phyloP scores from a whole-genome alignment of 2,329 filamentous ascomycete genomes.

The Cladosporium sphaerospermum region DNA sequence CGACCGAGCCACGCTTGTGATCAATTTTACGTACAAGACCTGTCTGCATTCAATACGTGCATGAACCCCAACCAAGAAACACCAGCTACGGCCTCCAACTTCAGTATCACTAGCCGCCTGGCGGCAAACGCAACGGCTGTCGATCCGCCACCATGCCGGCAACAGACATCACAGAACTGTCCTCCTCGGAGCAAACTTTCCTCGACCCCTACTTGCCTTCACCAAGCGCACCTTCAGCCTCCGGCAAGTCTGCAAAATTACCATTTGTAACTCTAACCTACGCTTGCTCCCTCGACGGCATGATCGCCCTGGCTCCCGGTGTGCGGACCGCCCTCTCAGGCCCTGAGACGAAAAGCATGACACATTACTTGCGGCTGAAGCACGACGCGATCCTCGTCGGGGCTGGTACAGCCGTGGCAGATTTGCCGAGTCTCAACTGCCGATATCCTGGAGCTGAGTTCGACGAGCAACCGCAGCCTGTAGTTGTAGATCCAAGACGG shows the following conservation, averaged over 20 bases:
- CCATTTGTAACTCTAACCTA: slow-evolving; percentile 76
- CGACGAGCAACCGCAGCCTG: slow-evolving; percentile 65
- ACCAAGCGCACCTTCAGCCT: background rate
- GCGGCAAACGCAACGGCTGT: too few species aligned
- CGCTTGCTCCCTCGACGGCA: slow-evolving; percentile 81
- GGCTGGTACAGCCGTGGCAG: slow-evolving; percentile 74
- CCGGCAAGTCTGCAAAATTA: slow-evolving; percentile 17
- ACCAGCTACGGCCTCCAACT: background rate
- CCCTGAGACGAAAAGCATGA: slow-evolving; percentile 80
- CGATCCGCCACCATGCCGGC: slow-evolving; percentile 11
- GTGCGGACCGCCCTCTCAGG: slow-evolving; percentile 80
- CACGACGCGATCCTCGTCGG: slow-evolving; percentile 84
- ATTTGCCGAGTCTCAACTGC: slow-evolving; percentile 81
- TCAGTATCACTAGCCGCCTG: background rate
- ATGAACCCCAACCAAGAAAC: too few species aligned
- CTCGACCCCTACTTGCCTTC: slow-evolving; percentile 45
- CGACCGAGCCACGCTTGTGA: too few species aligned
- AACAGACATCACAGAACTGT: slow-evolving; percentile 21
- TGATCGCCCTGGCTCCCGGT: slow-evolving; percentile 69
- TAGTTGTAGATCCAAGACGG: slow-evolving; percentile 73
- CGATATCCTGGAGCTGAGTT: slow-evolving; percentile 53
- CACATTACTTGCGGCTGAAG: slow-evolving; percentile 75
- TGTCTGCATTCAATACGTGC: too few species aligned
- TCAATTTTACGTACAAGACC: too few species aligned
- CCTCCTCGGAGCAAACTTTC: slow-evolving; percentile 39